A percentile compares a stretch with the other conserved stretches of the same genome.
Evolutionary conservation across 108 stramenopile genomes (phyloP).

Genomic region (Cyclotella kingstonii): DNA sequence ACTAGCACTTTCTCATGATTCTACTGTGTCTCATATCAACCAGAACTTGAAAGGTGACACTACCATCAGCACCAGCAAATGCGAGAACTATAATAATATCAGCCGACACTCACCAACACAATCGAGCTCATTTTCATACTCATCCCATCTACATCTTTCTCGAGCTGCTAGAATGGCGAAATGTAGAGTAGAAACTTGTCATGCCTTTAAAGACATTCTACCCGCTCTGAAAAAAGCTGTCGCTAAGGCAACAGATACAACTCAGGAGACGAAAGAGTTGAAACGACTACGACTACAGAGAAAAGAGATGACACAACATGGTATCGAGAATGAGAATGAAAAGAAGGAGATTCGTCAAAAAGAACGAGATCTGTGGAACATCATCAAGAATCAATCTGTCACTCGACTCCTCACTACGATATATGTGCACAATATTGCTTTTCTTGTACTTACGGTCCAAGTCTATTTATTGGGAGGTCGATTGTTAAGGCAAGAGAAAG

Average conservation of each 20-base stretch:
- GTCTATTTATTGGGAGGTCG: conserved; percentile 47
- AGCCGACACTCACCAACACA: background rate
- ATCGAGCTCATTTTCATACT: background rate
- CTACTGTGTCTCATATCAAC: background rate
- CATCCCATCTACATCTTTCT: background rate
- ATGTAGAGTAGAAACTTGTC: conserved; percentile 33
- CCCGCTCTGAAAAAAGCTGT: conserved; percentile 37
- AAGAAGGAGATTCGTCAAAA: conserved; percentile 3
- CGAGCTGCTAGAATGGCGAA: conserved; percentile 20
- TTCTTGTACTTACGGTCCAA: conserved; percentile 51
- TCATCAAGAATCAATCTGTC: conserved; percentile 42
- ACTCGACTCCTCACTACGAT: conserved; percentile 47
- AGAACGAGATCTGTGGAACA: conserved; percentile 33
- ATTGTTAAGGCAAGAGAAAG: conserved; percentile 34
- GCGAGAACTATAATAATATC: too few species aligned
- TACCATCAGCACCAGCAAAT: background rate
- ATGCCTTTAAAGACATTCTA: conserved; percentile 43
- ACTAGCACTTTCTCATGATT: conserved; percentile 3
- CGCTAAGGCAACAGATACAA: conserved; percentile 22
- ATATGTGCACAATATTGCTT: conserved; percentile 50
- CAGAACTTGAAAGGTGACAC: background rate
- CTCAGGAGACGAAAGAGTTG: conserved; percentile 29
- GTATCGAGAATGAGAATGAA: background rate
- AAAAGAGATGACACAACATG: background rate
- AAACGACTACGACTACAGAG: conserved; percentile 19